Percentiles rank a stretch among this genome's conserved stretches.
These are phyloP conservation scores for Pseudoscleropodium purum DNA, from an alignment of 225 moss, liverwort and hornwort species.

Conservation along the genomic window DNA sequence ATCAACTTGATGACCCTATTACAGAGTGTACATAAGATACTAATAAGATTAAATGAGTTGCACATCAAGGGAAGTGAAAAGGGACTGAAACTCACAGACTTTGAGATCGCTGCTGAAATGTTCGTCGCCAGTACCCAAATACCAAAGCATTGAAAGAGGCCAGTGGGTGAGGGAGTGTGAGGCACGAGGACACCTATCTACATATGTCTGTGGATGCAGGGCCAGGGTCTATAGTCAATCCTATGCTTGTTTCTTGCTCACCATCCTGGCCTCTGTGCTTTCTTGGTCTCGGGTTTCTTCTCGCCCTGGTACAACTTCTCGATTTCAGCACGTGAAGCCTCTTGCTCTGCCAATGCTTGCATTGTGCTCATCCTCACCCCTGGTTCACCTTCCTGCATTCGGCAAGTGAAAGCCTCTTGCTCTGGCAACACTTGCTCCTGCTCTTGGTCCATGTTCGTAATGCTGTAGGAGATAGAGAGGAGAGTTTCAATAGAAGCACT, in stretches of 20 bases:
- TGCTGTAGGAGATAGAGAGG: not conserved
- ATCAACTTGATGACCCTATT: not conserved
- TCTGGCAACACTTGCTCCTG: constrained; percentile 44
- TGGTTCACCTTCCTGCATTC: constrained; percentile 29
- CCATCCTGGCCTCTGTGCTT: not conserved
- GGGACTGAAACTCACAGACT: constrained; percentile 59
- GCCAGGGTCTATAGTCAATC: constrained; percentile 34
- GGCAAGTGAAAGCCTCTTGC: constrained; percentile 39
- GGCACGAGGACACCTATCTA: constrained; percentile 42
- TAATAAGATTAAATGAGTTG: not conserved
- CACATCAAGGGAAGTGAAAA: not conserved
- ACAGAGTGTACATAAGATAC: not conserved
- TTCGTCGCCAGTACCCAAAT: constrained; percentile 61
- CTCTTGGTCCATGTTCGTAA: constrained; percentile 21
- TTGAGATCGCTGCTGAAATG: constrained; percentile 78
- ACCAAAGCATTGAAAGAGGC: constrained; percentile 58
- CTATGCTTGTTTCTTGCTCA: constrained; percentile 28
- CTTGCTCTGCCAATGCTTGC: not conserved
- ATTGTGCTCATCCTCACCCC: constrained; percentile 63
- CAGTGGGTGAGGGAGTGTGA: constrained; percentile 56
- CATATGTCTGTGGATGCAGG: constrained; percentile 20
- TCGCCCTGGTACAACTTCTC: constrained; percentile 53
- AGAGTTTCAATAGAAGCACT: not conserved
- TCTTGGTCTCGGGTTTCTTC: constrained; percentile 74
- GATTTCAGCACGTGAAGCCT: not conserved